These are phyloP conservation scores for Purpureocillium lavendulum DNA, from an alignment of 2,329 filamentous ascomycete genomes.

Conservation along the genomic window DNA sequence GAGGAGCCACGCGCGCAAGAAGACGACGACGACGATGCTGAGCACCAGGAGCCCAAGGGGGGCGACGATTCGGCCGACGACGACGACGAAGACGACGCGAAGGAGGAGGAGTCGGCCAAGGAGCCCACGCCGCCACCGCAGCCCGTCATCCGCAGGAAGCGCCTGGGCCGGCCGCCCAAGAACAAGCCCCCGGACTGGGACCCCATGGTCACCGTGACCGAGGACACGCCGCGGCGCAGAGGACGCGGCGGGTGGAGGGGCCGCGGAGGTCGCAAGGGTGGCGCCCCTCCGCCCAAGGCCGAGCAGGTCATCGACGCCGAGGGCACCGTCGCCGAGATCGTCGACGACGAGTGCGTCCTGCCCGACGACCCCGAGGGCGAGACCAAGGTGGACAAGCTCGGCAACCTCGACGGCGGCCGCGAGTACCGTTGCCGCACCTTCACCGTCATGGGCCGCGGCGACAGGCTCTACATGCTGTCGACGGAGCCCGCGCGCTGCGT, in stretches of 20 bases:
- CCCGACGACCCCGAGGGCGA: slow-evolving; percentile 85
- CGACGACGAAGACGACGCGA: slow-evolving; percentile 22
- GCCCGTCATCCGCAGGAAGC: slow-evolving; percentile 62
- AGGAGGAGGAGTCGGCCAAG: slow-evolving; percentile 36
- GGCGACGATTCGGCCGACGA: slow-evolving; percentile 33
- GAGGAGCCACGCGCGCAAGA: slow-evolving; percentile 12
- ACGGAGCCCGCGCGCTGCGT: slow-evolving; percentile 95
- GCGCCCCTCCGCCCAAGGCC: slow-evolving; percentile 65
- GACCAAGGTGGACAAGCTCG: slow-evolving; percentile 85
- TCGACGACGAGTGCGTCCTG: slow-evolving; percentile 84
- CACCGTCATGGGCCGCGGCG: slow-evolving; percentile 73
- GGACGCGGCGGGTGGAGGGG: slow-evolving; percentile 66
- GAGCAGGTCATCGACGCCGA: slow-evolving; percentile 88
- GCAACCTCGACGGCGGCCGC: slow-evolving; percentile 71
- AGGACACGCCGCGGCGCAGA: slow-evolving; percentile 52
- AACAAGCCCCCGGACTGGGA: slow-evolving; percentile 77
- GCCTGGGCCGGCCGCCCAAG: slow-evolving; percentile 80
- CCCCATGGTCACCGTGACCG: slow-evolving; percentile 46
- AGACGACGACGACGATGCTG: slow-evolving; percentile 22
- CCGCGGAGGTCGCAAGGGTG: slow-evolving; percentile 57
- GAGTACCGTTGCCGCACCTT: slow-evolving; percentile 96
- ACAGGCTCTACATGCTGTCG: slow-evolving; percentile 93
- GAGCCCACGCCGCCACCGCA: slow-evolving; percentile 49
- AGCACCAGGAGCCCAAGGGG: slow-evolving; percentile 32
- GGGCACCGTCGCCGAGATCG: slow-evolving; percentile 82